Conservation (phyloP, 2,329 filamentous ascomycete genomes). For the Cytospora paraplurivora region DNA sequence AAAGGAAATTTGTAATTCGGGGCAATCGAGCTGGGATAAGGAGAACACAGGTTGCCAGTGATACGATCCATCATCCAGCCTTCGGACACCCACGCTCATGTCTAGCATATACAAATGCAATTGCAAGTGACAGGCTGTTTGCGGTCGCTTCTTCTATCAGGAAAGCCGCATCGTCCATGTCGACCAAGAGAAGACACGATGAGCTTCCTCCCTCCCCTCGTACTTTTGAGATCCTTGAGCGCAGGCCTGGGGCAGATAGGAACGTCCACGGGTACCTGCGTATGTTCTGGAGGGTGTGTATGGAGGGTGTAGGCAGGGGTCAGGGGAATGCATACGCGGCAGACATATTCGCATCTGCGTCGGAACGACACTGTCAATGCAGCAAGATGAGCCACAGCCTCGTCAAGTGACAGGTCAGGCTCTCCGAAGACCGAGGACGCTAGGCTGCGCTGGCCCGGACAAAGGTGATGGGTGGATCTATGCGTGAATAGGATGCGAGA, state of each 20-base stretch:
- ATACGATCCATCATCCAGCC: not conserved
- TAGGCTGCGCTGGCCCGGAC: not conserved
- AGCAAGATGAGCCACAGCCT: slow-evolving; percentile 16
- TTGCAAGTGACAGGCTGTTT: too few relatives aligned
- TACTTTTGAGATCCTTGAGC: not conserved
- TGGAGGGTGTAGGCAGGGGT: not conserved
- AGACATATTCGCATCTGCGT: slow-evolving; percentile 21
- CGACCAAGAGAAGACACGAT: not conserved
- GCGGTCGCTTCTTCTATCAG: too few relatives aligned
- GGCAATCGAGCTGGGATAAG: not conserved
- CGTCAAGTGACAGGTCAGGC: slow-evolving; percentile 19
- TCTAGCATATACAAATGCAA: not conserved
- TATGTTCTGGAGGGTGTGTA: not conserved
- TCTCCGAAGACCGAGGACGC: too few relatives aligned
- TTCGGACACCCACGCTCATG: not conserved
- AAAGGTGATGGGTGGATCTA: slow-evolving; percentile 28
- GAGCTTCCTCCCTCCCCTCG: not conserved
- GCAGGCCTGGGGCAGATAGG: not conserved
- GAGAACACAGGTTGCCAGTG: not conserved
- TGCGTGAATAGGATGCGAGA: slow-evolving; percentile 18
- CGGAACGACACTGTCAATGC: slow-evolving; percentile 12
- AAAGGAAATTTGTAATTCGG: not conserved
- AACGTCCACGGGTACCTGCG: not conserved
- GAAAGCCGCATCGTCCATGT: not conserved
- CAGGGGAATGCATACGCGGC: slow-evolving; percentile 24